phyloP scores from a whole-genome alignment of 2,329 filamentous ascomycete genomes.

The Rosellinia necatrix region DNA sequence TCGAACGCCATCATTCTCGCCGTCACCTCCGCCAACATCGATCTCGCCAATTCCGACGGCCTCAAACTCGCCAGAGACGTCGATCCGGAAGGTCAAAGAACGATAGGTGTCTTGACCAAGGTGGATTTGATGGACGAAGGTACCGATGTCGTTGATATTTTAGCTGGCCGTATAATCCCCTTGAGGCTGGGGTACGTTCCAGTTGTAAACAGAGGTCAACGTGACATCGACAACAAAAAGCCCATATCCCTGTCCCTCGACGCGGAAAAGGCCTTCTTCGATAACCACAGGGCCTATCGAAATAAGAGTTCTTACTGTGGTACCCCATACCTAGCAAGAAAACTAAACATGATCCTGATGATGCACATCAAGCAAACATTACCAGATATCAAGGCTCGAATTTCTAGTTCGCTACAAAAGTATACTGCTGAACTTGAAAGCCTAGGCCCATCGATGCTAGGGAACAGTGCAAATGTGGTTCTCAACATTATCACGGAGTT shows the following conservation, averaged over 20 bases:
- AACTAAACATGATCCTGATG: conserved; percentile 98
- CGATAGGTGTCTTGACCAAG: conserved; percentile 97
- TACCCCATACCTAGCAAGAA: conserved; percentile 93
- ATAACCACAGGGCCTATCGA: conserved; percentile 96
- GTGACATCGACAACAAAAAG: conserved; percentile 98
- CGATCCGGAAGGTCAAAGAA: conserved; percentile 94
- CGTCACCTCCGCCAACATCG: conserved; percentile 94
- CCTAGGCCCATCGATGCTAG: conserved; percentile 91
- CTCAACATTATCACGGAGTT: conserved; percentile 99
- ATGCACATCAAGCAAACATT: conserved; percentile 99
- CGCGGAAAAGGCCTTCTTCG: conserved; percentile 95
- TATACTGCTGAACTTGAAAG: conserved; percentile 81
- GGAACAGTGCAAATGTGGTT: conserved; percentile 94
- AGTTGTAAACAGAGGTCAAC: conserved; percentile 95
- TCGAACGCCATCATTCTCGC: conserved; percentile 97
- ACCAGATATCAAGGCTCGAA: conserved; percentile 96
- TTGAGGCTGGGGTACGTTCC: conserved; percentile 93
- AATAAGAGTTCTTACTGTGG: conserved; percentile 99
- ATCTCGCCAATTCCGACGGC: conserved; percentile 98
- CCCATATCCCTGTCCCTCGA: conserved; percentile 89
- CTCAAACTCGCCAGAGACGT: conserved; percentile 96
- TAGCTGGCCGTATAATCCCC: conserved; percentile 96
- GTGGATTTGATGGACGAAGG: conserved; percentile 99
- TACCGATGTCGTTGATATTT: conserved; percentile 97
- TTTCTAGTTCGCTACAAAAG: conserved; percentile 90